A percentile compares a stretch with the other conserved stretches of the same genome.
phyloP scores from a whole-genome alignment of 108 stramenopile species.

The Pseudonitzschia multiseries region DNA sequence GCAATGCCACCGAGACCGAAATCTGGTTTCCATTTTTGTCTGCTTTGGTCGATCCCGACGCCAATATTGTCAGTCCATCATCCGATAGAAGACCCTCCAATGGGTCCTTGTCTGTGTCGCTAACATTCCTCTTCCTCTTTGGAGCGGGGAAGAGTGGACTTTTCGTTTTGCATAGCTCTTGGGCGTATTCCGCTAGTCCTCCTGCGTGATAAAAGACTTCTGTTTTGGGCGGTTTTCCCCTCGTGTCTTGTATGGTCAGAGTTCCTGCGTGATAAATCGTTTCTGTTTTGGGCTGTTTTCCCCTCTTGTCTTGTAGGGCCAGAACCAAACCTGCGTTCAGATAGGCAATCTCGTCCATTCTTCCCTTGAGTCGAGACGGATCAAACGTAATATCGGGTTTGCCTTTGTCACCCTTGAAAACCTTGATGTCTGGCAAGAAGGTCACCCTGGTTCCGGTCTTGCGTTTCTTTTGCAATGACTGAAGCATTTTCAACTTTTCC shows the following conservation, averaged over 20 bases:
- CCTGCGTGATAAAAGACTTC: slow-evolving; percentile 87
- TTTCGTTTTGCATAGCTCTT: slow-evolving; percentile 81
- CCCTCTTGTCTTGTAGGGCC: slow-evolving; percentile 76
- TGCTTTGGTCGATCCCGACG: slow-evolving; percentile 26
- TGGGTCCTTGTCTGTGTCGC: slow-evolving; percentile 10
- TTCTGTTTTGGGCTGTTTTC: slow-evolving; percentile 38
- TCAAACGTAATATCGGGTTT: slow-evolving; percentile 80
- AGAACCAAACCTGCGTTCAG: slow-evolving; percentile 90
- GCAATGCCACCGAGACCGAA: slow-evolving; percentile 78
- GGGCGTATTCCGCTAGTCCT: slow-evolving; percentile 84
- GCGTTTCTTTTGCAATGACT: slow-evolving; percentile 44
- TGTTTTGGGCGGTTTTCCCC: slow-evolving; percentile 42
- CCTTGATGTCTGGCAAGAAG: slow-evolving; percentile 84
- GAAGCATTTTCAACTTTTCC: slow-evolving; percentile 38
- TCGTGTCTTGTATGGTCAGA: slow-evolving; percentile 75
- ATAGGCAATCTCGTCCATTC: slow-evolving; percentile 89
- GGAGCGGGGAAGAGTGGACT: slow-evolving; percentile 58
- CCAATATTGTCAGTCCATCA: slow-evolving; percentile 49
- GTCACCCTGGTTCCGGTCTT: slow-evolving; percentile 74
- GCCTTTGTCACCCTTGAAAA: slow-evolving; percentile 90
- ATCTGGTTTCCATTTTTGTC: slow-evolving; percentile 52
- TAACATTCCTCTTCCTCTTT: slow-evolving; percentile 29
- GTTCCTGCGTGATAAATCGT: slow-evolving; percentile 87
- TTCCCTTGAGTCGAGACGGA: slow-evolving; percentile 57
- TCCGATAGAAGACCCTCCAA: slow-evolving; percentile 37